A percentile compares a stretch with the other conserved stretches of the same genome.
phyloP scores from a whole-genome alignment of 768 basidiomycete genomes.

The Asterophora parasitica region DNA sequence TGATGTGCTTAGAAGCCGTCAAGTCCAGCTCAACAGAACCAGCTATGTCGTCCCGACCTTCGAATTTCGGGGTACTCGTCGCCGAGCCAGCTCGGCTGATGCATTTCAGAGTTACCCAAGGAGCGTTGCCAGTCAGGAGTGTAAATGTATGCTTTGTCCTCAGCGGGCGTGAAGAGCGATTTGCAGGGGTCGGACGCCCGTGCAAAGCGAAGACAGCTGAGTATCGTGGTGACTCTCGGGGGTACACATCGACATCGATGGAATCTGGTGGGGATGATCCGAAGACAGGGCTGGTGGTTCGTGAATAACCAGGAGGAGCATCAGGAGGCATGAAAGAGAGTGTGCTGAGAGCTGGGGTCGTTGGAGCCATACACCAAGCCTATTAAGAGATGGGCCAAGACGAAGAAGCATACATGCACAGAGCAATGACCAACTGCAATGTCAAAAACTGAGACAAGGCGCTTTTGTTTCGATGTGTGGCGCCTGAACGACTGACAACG shows the following conservation, averaged over 20 bases:
- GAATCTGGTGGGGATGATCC: not conserved
- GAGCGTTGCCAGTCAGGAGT: conserved; percentile 1
- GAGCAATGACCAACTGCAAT: not conserved
- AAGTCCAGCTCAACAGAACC: conserved; percentile 27
- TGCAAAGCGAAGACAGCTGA: conserved; percentile 12
- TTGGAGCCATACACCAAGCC: not conserved
- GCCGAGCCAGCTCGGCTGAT: conserved; percentile 20
- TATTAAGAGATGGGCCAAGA: not conserved
- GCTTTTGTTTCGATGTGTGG: not conserved
- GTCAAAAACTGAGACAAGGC: not conserved
- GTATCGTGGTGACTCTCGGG: conserved; percentile 7
- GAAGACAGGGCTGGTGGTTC: not conserved
- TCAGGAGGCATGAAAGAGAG: not conserved
- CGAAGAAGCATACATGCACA: not conserved
- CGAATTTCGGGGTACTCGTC: conserved; percentile 19
- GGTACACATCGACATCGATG: not conserved
- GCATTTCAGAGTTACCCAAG: conserved; percentile 24
- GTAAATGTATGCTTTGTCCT: conserved; percentile 6
- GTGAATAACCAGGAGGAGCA: conserved; percentile 2
- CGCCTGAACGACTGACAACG: too few species aligned
- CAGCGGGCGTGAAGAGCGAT: conserved; percentile 6
- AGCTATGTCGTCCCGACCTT: conserved; percentile 20
- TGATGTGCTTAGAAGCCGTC: conserved; percentile 23
- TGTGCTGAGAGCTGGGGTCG: not conserved
- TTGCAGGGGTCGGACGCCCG: conserved; percentile 8